A percentile compares a stretch with the other conserved stretches of the same genome.
phyloP scores from a whole-genome alignment of 2,329 filamentous ascomycete genomes.

The Exophiala bonariae region DNA sequence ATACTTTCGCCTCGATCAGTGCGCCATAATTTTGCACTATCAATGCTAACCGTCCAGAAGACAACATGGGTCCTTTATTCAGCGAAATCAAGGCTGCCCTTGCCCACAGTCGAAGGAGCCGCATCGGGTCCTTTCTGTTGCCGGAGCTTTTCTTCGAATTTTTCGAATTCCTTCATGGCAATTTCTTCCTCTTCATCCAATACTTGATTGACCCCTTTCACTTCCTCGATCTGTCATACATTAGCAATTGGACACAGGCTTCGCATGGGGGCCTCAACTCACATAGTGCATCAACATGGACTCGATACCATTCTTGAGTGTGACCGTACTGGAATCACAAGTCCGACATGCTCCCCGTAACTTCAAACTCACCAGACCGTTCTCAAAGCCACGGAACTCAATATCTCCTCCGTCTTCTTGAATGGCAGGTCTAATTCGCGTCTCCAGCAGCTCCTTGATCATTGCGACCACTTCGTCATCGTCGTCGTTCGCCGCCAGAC shows the following conservation, averaged over 20 bases:
- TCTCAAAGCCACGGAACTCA: conserved; percentile 85
- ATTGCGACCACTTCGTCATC: conserved; percentile 94
- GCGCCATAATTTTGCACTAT: too few species aligned
- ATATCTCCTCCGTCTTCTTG: conserved; percentile 98
- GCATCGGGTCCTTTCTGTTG: conserved; percentile 57
- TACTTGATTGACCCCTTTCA: conserved; percentile 87
- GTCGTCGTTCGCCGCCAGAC: conserved; percentile 79
- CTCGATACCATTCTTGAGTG: conserved; percentile 96
- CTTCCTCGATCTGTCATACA: conserved; percentile 78
- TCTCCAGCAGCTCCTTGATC: conserved; percentile 98
- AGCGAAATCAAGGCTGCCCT: conserved; percentile 56
- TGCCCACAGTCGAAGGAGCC: conserved; percentile 49
- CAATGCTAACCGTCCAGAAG: neutral
- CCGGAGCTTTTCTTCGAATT: conserved; percentile 83
- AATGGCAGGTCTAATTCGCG: conserved; percentile 88
- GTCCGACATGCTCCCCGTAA: conserved; percentile 90
- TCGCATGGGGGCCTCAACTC: conserved; percentile 42
- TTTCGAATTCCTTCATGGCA: conserved; percentile 81
- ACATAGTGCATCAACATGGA: conserved; percentile 97
- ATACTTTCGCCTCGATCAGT: too few species aligned
- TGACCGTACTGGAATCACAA: conserved; percentile 95
- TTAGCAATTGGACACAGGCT: neutral
- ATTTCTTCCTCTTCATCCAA: conserved; percentile 91
- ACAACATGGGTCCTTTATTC: conserved; percentile 25
- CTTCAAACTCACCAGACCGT: conserved; percentile 83